A percentile compares a stretch with the other conserved stretches of the same genome.
These are phyloP conservation scores for Chlamydomonas sphaeroides DNA, from an alignment of 139 green algal species.

Conservation along the genomic window DNA sequence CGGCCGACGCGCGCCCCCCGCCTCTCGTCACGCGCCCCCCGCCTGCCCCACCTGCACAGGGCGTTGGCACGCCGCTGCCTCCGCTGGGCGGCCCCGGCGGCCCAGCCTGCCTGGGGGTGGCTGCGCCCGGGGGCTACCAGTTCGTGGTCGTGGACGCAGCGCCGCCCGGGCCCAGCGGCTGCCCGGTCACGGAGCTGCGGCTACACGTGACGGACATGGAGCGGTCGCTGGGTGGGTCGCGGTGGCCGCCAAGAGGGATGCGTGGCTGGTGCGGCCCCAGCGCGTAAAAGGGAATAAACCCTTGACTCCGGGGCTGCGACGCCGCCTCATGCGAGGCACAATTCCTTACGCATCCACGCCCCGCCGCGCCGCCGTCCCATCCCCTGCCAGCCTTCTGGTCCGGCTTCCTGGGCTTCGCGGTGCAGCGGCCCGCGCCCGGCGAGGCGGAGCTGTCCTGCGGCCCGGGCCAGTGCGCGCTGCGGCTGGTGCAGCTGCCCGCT, in stretches of 20 bases:
- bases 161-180: neutral
- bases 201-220: slow-evolving; percentile 51
- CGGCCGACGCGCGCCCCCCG: too few relatives aligned
- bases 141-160: slow-evolving; percentile 57
- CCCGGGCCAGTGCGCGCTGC: slow-evolving; percentile 41
- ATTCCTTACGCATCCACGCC: neutral
- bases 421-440: neutral
- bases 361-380: neutral
- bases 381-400: slow-evolving; percentile 49
- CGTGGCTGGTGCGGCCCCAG: too few relatives aligned
- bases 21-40: too few relatives aligned
- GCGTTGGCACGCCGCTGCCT: neutral
- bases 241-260: too few relatives aligned
- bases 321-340: too few relatives aligned
- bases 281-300: too few relatives aligned
- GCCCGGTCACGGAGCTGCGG: slow-evolving; percentile 50
- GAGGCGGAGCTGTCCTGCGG: slow-evolving; percentile 36
- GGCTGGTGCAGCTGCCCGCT: slow-evolving; percentile 48
- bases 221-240: slow-evolving; percentile 46
- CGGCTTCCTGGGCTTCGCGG: slow-evolving; percentile 47
- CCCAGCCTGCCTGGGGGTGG: slow-evolving; percentile 21
- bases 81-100: neutral
- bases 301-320: too few relatives aligned
- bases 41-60: neutral
- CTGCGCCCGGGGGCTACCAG: slow-evolving; percentile 51